Conservation (phyloP, 371 early-diverging fungal genomes). For the Mucor saturninus region DNA sequence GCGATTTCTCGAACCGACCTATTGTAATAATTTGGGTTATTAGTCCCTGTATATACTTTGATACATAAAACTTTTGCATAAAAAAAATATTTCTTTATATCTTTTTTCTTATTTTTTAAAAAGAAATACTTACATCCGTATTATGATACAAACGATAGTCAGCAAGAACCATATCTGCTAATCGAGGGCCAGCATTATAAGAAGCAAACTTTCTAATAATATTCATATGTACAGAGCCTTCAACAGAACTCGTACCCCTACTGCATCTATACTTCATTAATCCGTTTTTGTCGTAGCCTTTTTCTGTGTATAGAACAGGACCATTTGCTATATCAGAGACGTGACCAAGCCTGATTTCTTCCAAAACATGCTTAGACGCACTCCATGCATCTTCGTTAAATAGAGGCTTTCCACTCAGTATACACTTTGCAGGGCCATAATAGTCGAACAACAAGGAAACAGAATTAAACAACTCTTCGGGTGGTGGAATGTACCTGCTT, state of each 20-base stretch:
- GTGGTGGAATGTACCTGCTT: no score
- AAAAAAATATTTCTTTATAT: no score
- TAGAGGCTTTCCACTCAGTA: no score
- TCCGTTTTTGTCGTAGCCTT: not conserved
- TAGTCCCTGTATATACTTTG: no score
- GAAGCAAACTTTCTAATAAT: conserved; percentile 10
- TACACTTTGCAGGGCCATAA: no score
- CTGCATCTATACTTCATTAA: conserved; percentile 3
- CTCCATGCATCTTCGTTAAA: no score
- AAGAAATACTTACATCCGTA: conserved; percentile 1
- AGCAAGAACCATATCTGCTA: conserved; percentile 3
- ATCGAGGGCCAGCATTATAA: not conserved
- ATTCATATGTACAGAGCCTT: not conserved
- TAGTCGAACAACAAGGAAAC: no score
- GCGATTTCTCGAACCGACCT: no score
- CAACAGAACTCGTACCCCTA: conserved; percentile 9
- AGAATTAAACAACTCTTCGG: no score
- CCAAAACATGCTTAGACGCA: conserved; percentile 3
- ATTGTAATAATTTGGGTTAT: no score
- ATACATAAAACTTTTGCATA: no score
- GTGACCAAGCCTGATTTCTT: conserved; percentile 4
- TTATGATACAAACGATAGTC: conserved; percentile 14
- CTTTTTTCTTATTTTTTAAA: not conserved
- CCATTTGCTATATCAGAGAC: not conserved
- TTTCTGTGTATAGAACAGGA: not conserved